A percentile compares a stretch with the other conserved stretches of the same genome.
Conservation (phyloP, 2,329 filamentous ascomycete genomes). For the Fusarium lateritium region DNA sequence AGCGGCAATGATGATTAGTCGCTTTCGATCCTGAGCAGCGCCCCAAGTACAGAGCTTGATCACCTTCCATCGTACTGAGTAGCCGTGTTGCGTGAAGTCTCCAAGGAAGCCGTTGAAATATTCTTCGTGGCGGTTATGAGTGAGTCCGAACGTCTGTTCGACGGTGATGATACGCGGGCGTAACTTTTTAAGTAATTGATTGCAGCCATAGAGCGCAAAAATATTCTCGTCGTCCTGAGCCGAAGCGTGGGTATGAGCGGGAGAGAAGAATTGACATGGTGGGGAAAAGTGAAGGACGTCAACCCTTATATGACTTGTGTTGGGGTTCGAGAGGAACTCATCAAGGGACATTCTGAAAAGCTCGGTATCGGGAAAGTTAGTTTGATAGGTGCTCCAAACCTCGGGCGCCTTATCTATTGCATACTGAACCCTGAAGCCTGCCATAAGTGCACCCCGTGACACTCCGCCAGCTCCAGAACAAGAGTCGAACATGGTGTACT, state of each 20-base stretch:
- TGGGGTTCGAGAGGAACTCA: slow-evolving; percentile 61
- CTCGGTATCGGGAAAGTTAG: slow-evolving; percentile 69
- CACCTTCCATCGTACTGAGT: slow-evolving; percentile 79
- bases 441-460: slow-evolving; percentile 72
- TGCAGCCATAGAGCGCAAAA: slow-evolving; percentile 68
- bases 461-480: slow-evolving; percentile 83
- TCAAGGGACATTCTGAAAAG: slow-evolving; percentile 65
- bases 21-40: slow-evolving; percentile 63
- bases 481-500: slow-evolving; percentile 78
- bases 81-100: slow-evolving; percentile 75
- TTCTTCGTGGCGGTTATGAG: slow-evolving; percentile 64
- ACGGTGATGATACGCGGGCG: slow-evolving; percentile 80
- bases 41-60: slow-evolving; percentile 67
- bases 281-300: slow-evolving; percentile 83
- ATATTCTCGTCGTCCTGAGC: slow-evolving; percentile 79
- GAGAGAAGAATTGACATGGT: slow-evolving; percentile 83
- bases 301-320: slow-evolving; percentile 58
- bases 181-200: slow-evolving; percentile 68
- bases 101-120: slow-evolving; percentile 74
- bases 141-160: slow-evolving; percentile 83
- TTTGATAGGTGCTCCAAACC: slow-evolving; percentile 70
- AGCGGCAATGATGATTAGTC: slow-evolving; percentile 70
- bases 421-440: slow-evolving; percentile 71
- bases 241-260: slow-evolving; percentile 78
- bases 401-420: slow-evolving; percentile 74